phyloP scores from a whole-genome alignment of 1,284 basidiomycete genomes.

The Ustilago bromivora region DNA sequence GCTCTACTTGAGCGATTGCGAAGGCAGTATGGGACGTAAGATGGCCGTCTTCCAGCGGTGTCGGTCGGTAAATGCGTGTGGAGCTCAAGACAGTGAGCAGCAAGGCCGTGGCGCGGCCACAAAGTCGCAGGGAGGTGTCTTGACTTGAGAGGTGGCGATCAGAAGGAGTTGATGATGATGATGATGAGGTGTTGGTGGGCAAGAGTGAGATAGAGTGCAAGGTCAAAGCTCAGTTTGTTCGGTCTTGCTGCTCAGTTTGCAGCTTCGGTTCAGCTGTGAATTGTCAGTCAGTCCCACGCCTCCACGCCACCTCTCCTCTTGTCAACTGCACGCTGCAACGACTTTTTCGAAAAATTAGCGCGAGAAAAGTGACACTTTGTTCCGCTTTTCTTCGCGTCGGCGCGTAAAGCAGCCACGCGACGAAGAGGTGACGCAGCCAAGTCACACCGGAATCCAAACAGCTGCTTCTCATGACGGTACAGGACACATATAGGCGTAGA shows the following conservation, averaged over 20 bases:
- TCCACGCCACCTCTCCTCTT: neutral
- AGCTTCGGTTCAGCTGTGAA: slow-evolving; percentile 14
- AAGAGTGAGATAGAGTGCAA: neutral
- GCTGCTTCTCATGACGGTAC: neutral
- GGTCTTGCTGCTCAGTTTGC: slow-evolving; percentile 9
- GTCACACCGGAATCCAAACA: neutral
- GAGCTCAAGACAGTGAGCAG: neutral
- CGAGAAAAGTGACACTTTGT: slow-evolving; percentile 37
- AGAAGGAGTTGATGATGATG: neutral
- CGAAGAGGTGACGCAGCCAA: slow-evolving; percentile 6
- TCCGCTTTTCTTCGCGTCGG: slow-evolving; percentile 11
- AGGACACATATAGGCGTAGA: neutral
- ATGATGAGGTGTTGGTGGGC: neutral
- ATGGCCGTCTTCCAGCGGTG: neutral
- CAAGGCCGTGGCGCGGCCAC: neutral
- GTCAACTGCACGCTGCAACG: slow-evolving; percentile 14
- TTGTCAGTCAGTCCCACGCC: neutral
- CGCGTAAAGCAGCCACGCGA: slow-evolving; percentile 48
- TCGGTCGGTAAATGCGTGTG: neutral
- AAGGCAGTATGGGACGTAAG: neutral
- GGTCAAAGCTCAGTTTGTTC: slow-evolving; percentile 9
- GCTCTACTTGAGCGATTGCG: neutral
- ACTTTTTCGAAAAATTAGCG: slow-evolving; percentile 7
- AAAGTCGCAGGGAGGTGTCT: neutral
- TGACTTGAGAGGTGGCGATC: neutral